Conservation (phyloP, 2,329 filamentous ascomycete genomes). For the Fusarium marasasianum region DNA sequence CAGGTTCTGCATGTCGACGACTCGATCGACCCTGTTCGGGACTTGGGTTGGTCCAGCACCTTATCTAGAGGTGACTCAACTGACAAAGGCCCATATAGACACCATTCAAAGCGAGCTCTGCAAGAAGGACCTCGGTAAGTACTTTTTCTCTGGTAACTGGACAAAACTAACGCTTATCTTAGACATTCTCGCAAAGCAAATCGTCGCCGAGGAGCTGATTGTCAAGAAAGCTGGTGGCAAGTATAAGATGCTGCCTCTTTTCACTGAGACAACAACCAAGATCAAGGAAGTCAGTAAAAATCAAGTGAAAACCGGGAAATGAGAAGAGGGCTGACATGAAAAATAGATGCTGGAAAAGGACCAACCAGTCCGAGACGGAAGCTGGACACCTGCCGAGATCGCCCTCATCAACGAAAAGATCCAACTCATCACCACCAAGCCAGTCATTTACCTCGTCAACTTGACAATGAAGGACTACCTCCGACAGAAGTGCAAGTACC, state of each 20-base stretch:
- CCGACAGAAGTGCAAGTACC: conserved; percentile 57
- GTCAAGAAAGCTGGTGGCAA: conserved; percentile 56
- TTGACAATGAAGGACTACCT: conserved; percentile 59
- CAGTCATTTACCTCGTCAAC: conserved; percentile 57
- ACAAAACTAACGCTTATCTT: neutral
- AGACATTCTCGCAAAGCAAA: conserved; percentile 52
- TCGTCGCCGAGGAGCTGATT: conserved; percentile 51
- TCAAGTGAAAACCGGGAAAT: accelerated
- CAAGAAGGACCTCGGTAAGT: conserved; percentile 51
- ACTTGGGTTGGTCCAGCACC: conserved; percentile 48
- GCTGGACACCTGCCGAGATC: conserved; percentile 55
- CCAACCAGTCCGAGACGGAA: conserved; percentile 54
- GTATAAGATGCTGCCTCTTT: conserved; percentile 57
- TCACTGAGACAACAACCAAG: conserved; percentile 54
- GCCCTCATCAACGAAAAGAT: conserved; percentile 58
- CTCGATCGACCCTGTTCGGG: conserved; percentile 56
- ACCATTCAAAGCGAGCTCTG: conserved; percentile 43
- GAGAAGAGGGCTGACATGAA: neutral
- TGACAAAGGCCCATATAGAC: conserved; percentile 22
- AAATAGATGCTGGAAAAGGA: conserved; percentile 51
- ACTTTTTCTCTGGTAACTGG: accelerated
- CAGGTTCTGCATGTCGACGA: conserved; percentile 58
- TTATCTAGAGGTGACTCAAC: neutral
- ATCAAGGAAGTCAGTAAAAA: conserved; percentile 44
- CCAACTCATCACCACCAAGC: conserved; percentile 57